Evolutionary conservation across 2,329 filamentous ascomycete genomes (phyloP).

Genomic region (Ascochyta koolunga): DNA sequence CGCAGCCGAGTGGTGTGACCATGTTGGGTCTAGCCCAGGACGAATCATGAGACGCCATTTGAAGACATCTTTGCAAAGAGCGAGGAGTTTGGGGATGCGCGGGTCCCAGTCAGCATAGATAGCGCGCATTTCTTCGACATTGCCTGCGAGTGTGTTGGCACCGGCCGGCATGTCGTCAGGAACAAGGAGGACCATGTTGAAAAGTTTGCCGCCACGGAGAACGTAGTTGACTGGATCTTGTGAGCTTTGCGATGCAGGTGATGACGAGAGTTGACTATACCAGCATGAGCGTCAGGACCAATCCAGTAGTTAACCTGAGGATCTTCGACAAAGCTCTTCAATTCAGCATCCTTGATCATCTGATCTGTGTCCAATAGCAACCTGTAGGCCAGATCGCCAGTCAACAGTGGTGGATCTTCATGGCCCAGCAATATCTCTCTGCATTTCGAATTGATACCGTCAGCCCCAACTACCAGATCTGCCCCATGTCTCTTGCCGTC

Average conservation of each 20-base stretch:
- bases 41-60: slow-evolving; percentile 68
- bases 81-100: slow-evolving; percentile 59
- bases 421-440: slow-evolving; percentile 54
- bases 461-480: slow-evolving; percentile 57
- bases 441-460: slow-evolving; percentile 56
- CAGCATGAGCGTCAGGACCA: slow-evolving; percentile 56
- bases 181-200: slow-evolving; percentile 60
- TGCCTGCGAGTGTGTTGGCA: slow-evolving; percentile 55
- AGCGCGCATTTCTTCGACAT: slow-evolving; percentile 60
- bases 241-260: background rate
- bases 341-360: slow-evolving; percentile 55
- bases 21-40: slow-evolving; percentile 58
- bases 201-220: slow-evolving; percentile 55
- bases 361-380: slow-evolving; percentile 54
- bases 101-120: slow-evolving; percentile 66
- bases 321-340: slow-evolving; percentile 53
- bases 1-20: slow-evolving; percentile 62
- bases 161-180: slow-evolving; percentile 58
- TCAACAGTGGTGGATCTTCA: slow-evolving; percentile 55
- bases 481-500: slow-evolving; percentile 48
- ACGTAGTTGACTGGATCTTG: slow-evolving; percentile 55
- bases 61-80: slow-evolving; percentile 62
- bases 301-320: slow-evolving; percentile 61
- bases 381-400: slow-evolving; percentile 60
- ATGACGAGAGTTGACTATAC: slow-evolving; percentile 20